A percentile compares a stretch with the other conserved stretches of the same genome.
Evolutionary conservation across 2,329 filamentous ascomycete genomes (phyloP).

Genomic region (Pestalotiopsis sp.): DNA sequence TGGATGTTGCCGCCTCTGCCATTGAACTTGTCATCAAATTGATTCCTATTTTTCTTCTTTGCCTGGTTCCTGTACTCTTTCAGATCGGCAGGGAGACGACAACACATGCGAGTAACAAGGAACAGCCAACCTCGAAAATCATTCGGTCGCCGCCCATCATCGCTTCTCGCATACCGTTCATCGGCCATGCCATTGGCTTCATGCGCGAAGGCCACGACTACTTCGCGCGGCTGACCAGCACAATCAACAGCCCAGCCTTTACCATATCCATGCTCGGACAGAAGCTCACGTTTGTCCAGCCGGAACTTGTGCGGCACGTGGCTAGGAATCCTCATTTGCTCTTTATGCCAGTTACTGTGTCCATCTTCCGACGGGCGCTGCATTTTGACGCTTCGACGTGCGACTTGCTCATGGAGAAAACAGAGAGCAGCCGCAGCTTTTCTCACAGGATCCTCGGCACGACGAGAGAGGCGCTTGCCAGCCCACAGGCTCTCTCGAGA

Average conservation of each 20-base stretch:
- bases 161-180: background rate
- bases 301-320: background rate
- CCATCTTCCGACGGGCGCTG: background rate
- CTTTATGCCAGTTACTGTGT: background rate
- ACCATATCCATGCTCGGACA: background rate
- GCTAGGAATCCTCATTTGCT: background rate
- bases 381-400: background rate
- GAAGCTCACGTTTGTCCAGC: background rate
- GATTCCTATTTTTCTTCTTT: background rate
- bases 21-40: background rate
- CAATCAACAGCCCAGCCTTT: background rate
- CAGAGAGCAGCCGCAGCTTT: background rate
- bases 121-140: background rate
- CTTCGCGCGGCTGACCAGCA: background rate
- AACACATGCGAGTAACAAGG: background rate
- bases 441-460: background rate
- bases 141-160: background rate
- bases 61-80: background rate
- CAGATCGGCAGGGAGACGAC: background rate
- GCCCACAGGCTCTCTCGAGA: background rate
- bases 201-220: background rate
- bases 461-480: background rate
- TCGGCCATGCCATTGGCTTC: background rate
- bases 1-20: background rate
- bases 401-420: background rate